phyloP scores from a whole-genome alignment of 352 stramenopile species.

The Phytophthora constricta region DNA sequence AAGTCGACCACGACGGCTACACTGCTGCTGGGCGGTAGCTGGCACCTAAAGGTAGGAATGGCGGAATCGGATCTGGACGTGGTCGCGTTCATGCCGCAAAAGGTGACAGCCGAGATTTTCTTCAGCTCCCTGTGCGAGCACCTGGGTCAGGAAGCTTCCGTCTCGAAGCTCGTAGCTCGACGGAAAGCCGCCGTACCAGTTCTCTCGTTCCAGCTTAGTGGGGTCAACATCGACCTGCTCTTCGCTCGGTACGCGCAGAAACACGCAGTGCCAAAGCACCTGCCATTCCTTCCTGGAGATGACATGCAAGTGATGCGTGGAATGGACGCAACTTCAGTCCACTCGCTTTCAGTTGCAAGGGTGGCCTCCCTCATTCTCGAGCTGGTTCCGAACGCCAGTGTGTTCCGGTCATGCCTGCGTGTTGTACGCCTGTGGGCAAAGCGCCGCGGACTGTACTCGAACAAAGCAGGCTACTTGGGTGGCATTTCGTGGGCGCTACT shows the following conservation, averaged over 20 bases:
- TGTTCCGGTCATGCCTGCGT: constrained; percentile 74
- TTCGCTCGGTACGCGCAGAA: constrained; percentile 75
- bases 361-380: constrained; percentile 83
- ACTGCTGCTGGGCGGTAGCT: constrained; percentile 79
- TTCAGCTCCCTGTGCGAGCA: constrained; percentile 70
- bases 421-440: constrained; percentile 81
- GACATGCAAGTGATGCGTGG: constrained; percentile 73
- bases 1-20: constrained; percentile 52
- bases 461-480: constrained; percentile 83
- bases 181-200: constrained; percentile 79
- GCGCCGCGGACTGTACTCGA: constrained; percentile 83
- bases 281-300: constrained; percentile 64
- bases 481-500: constrained; percentile 89
- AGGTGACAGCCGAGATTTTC: constrained; percentile 69
- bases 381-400: constrained; percentile 76
- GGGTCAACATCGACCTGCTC: constrained; percentile 76
- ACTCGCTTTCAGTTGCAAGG: constrained; percentile 77
- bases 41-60: constrained; percentile 82
- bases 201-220: constrained; percentile 75
- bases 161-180: constrained; percentile 74
- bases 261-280: constrained; percentile 69
- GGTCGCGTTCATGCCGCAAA: constrained; percentile 71
- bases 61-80: constrained; percentile 83
- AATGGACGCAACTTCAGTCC: constrained; percentile 82
- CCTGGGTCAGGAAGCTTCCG: constrained; percentile 38